Percentiles rank a stretch among this genome's conserved stretches.
These are phyloP conservation scores for Clonostachys rosea DNA, from an alignment of 2,329 filamentous ascomycete genomes.

Conservation along the genomic window DNA sequence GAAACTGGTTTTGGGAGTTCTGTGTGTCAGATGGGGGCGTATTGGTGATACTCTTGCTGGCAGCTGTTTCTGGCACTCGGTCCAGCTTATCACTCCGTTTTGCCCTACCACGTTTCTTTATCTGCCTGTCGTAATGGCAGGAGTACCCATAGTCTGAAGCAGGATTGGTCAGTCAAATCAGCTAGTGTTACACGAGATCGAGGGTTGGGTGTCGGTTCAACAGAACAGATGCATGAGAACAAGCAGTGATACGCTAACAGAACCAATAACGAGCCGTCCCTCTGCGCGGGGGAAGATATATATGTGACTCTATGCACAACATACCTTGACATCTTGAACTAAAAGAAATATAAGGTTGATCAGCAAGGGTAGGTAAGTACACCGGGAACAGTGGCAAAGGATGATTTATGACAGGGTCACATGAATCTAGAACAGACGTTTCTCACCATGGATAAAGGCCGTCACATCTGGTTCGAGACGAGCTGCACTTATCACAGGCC, in stretches of 20 bases:
- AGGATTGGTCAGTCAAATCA: not conserved
- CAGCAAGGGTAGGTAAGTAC: no score
- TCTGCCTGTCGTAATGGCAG: constrained; percentile 26
- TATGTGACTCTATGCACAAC: not conserved
- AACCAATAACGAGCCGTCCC: no score
- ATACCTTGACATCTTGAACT: constrained; percentile 28
- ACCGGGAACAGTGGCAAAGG: no score
- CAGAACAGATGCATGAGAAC: no score
- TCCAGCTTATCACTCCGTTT: constrained; percentile 5
- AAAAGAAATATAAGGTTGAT: constrained; percentile 5
- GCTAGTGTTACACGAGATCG: no score
- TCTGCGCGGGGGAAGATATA: not conserved
- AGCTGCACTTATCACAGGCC: constrained; percentile 26
- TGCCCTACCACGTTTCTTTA: constrained; percentile 28
- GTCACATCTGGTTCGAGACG: constrained; percentile 34
- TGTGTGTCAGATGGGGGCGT: no score
- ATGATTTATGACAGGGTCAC: no score
- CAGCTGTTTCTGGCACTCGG: not conserved
- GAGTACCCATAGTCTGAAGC: constrained; percentile 27
- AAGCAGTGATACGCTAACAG: no score
- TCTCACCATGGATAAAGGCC: constrained; percentile 29
- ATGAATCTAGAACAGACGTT: no score
- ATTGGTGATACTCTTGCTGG: no score
- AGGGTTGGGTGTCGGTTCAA: not conserved
- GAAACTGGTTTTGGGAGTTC: no score